These are phyloP conservation scores for Olyra latifolia DNA, from an alignment of 176 grass and related monocot species.

Conservation along the genomic window DNA sequence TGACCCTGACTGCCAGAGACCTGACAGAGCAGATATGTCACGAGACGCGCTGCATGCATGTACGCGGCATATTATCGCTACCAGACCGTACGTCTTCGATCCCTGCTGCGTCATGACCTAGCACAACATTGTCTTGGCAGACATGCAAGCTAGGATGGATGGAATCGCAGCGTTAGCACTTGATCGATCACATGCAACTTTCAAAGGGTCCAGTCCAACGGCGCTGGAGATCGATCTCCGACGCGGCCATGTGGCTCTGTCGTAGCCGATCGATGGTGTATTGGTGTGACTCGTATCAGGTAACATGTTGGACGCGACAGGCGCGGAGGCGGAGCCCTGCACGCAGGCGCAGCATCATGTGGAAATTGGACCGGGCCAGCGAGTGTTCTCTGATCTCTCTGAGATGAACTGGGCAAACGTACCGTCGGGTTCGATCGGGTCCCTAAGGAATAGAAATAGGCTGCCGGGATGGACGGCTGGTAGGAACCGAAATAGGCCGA, in stretches of 20 bases:
- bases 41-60: background rate
- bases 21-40: background rate
- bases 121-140: background rate
- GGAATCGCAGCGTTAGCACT: background rate
- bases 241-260: background rate
- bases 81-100: too few species aligned
- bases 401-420: background rate
- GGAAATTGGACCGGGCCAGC: background rate
- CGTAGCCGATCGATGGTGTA: background rate
- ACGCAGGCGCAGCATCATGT: background rate
- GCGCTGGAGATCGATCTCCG: background rate
- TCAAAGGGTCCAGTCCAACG: background rate
- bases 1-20: background rate
- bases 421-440: background rate
- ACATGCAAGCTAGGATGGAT: background rate
- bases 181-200: too few species aligned
- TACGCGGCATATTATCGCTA: background rate
- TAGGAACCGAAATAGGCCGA: too few species aligned
- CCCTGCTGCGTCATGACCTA: background rate
- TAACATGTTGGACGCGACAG: slow-evolving; percentile 11
- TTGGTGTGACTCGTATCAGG: background rate
- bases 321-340: slow-evolving; percentile 23
- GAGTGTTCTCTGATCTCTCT: background rate
- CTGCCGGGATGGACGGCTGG: too few species aligned
- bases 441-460: background rate